Evolutionary conservation across 2,329 filamentous ascomycete species (phyloP), one percentile per base, ranked within the genome.

Genomic region (Paecilomyces variotii): DNA sequence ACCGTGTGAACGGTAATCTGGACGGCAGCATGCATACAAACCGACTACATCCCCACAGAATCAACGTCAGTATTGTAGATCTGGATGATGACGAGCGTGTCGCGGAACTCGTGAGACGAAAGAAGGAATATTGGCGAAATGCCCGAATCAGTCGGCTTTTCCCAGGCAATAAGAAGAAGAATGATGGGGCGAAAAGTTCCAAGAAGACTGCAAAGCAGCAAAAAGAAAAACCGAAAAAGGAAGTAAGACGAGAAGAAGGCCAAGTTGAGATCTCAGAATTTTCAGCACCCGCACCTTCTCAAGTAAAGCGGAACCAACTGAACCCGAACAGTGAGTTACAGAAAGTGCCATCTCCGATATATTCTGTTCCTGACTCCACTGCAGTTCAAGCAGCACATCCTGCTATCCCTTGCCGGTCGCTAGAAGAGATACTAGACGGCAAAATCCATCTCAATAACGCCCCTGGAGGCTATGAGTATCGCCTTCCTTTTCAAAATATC

Each of bases 11-110:
- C 27, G 69, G 72, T 3, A 82, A 82, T 59, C 76, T 96, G 0
- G 91, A 96, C 71, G 92, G 89, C 1, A 84, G 79, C 56, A 72
- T 96, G 25, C 85, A 87, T 63, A 79, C 80, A 56, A 89, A 94
- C 64, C 73, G 73, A 4, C 64, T 65, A 1, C 76, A 74, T 62
- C 76, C 77, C 1, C 65, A 76, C 6, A 86, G 83, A 63, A 67
- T 90, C n/a, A 78, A 83, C 50, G 77, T 93, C n/a, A 73, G 74
- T 10, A 70, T 81, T 9, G 65, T 89, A 35, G 72, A 82, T 7
- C 72, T 79, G 32, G 64, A 68, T 0, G 78, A 82, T 5, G 72
- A 74, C 12, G 58, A 74, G 3, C 77, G 78, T 30, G 74, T 86
- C 24, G 81, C 82, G 64, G 82, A 84, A 9, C 80, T 89, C 1